Conservation (phyloP, 2,329 filamentous ascomycete genomes). For the Orbilia ellipsospora region DNA sequence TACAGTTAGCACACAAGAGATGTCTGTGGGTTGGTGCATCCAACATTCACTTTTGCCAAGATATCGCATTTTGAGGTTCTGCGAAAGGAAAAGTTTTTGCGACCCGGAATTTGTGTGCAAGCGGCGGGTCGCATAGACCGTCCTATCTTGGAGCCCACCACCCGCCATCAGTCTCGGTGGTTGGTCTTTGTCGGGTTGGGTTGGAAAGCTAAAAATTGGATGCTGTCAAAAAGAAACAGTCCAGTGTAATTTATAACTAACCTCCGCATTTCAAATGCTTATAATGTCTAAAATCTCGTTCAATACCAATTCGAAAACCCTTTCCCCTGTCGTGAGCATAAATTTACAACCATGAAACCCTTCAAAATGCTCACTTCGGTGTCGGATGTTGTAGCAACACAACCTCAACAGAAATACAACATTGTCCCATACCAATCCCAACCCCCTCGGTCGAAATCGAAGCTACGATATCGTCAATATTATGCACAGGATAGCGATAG, state of each 20-base stretch:
- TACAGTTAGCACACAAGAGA: background rate
- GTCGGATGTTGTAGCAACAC: slow-evolving; percentile 42
- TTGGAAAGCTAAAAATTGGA: background rate
- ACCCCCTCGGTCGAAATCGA: background rate
- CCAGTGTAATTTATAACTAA: slow-evolving; percentile 12
- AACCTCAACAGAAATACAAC: slow-evolving; percentile 45
- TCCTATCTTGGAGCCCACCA: slow-evolving; percentile 13
- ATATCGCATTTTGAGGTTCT: background rate
- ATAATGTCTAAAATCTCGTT: background rate
- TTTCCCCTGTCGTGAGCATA: background rate
- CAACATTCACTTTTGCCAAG: background rate
- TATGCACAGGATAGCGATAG: slow-evolving; percentile 39
- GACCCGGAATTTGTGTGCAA: background rate
- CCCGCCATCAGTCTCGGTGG: slow-evolving; percentile 5
- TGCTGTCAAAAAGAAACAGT: background rate
- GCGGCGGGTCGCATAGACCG: background rate
- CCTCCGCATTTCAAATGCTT: background rate
- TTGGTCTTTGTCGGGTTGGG: background rate
- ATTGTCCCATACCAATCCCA: slow-evolving; percentile 16
- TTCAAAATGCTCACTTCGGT: slow-evolving; percentile 2
- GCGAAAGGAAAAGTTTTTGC: background rate
- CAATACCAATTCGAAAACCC: background rate
- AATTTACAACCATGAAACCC: slow-evolving; percentile 4
- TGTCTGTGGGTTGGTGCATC: background rate
- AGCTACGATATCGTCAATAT: background rate